Conservation (phyloP, 371 early-diverging fungal species). For the Apophysomyces variabilis region DNA sequence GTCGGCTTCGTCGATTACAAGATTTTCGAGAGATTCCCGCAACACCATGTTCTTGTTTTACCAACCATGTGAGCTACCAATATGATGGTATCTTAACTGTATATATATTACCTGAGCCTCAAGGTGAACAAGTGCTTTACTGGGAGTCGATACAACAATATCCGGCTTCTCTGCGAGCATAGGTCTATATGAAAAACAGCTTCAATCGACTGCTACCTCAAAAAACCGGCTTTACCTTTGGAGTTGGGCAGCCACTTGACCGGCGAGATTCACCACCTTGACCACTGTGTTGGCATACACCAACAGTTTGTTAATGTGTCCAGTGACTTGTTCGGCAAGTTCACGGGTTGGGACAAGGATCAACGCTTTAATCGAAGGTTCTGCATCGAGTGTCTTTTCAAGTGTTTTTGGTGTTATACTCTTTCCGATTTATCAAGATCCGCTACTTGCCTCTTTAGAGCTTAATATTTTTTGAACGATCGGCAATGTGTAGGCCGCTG, state of each 20-base stretch:
- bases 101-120: slow-evolving; percentile 49
- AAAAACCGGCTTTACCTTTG: slow-evolving; percentile 56
- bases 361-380: slow-evolving; percentile 43
- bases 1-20: slow-evolving; percentile 97
- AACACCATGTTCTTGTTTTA: slow-evolving; percentile 55
- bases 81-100: not conserved
- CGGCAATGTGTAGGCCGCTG: slow-evolving; percentile 96
- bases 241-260: slow-evolving; percentile 62
- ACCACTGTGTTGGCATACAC: slow-evolving; percentile 74
- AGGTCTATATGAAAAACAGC: slow-evolving; percentile 54
- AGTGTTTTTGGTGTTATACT: no score
- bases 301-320: slow-evolving; percentile 72
- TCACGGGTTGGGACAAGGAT: slow-evolving; percentile 97
- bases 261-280: slow-evolving; percentile 74
- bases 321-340: slow-evolving; percentile 91
- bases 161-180: slow-evolving; percentile 85
- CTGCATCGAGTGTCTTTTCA: slow-evolving; percentile 20
- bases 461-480: slow-evolving; percentile 88
- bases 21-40: slow-evolving; percentile 68
- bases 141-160: slow-evolving; percentile 86
- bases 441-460: slow-evolving; percentile 62
- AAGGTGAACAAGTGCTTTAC: slow-evolving; percentile 74
- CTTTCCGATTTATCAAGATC: not conserved
- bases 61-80: slow-evolving; percentile 11
- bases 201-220: not conserved